These are phyloP conservation scores for Trematosphaeria pertusa DNA, from an alignment of 2,329 filamentous ascomycete species.

Conservation along the genomic window DNA sequence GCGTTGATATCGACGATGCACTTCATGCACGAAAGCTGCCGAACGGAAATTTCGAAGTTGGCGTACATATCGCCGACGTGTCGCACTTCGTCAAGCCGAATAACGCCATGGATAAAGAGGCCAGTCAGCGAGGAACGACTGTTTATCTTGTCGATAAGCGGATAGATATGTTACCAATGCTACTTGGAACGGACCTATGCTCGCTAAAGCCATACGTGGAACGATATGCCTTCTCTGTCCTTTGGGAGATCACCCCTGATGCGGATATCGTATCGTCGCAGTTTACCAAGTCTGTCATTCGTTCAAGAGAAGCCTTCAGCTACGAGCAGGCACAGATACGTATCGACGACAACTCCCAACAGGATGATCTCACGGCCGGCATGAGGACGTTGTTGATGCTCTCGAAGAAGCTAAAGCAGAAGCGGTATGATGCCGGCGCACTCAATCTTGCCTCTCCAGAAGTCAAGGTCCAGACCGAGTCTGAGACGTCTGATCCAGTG, in stretches of 20 bases:
- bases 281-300: constrained; percentile 98
- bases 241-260: constrained; percentile 82
- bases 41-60: constrained; percentile 95
- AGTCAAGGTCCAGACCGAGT: constrained; percentile 93
- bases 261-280: constrained; percentile 84
- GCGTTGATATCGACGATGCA: constrained; percentile 98
- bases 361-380: constrained; percentile 86
- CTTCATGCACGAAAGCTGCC: constrained; percentile 84
- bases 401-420: constrained; percentile 91
- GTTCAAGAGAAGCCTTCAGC: constrained; percentile 94
- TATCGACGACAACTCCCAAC: constrained; percentile 86
- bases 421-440: constrained; percentile 91
- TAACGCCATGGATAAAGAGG: constrained; percentile 96
- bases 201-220: constrained; percentile 98
- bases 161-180: constrained; percentile 98
- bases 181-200: constrained; percentile 94
- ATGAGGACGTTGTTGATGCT: constrained; percentile 88
- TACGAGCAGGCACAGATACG: constrained; percentile 95
- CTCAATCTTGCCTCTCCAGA: constrained; percentile 97
- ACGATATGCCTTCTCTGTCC: constrained; percentile 62
- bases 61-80: constrained; percentile 99
- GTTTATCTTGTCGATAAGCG: constrained; percentile 99
- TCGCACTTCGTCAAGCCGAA: constrained; percentile 98
- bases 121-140: constrained; percentile 90
- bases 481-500: constrained; percentile 92